Base-by-base conservation (phyloP, 495 filamentous ascomycete genomes). In the Hypomontagnella submonticulosa region DNA sequence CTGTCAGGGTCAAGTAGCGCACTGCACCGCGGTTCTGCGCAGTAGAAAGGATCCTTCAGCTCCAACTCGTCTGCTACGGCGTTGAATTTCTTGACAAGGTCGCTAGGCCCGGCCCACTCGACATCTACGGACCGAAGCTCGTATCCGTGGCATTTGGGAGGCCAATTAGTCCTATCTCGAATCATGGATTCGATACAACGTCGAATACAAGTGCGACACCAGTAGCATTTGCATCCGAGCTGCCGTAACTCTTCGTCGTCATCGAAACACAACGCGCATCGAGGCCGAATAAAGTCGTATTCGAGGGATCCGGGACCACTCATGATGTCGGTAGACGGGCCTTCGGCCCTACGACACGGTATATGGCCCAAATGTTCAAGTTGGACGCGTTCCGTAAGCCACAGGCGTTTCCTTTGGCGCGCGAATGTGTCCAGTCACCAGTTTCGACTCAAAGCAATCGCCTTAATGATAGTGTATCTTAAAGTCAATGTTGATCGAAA, bases 1-100 rank as follows among this genome's bases (percentile, higher is more conserved):
- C 7, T 16, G 30, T 13, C 4, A 5, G 2, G 1, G 10, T 19
- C 32, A 32, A 67, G 51, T 12, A 41, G 32, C 1, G 20, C 50
- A 30, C 51, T 61, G 15, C 63, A 67, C 23, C 32, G 50, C 1
- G 18, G 44, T 12, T 56, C 12, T 15, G 33, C 23, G 32, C 63
- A 67, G 23, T 48, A 62, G 4, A 50, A 37, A 1, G 44, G 57
- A 11, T 44, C 23, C 11, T 12, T 6, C 8, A n/a, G 0, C 0
- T 3, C 16, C 10, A 11, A 11, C 43, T 59, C 55, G 9, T 20
- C 13, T 0, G 27, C 8, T 10, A 42, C 42, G 8, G 6, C 27
- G 12, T 4, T 16, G 20, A 36, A 61, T 10, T 7, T 16, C 12
- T 51, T 18, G 16, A 43, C 11, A 11, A 67, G 44, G 0, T 32